Conservation (phyloP, 2,329 filamentous ascomycete species). For the Talaromyces amestolkiae region DNA sequence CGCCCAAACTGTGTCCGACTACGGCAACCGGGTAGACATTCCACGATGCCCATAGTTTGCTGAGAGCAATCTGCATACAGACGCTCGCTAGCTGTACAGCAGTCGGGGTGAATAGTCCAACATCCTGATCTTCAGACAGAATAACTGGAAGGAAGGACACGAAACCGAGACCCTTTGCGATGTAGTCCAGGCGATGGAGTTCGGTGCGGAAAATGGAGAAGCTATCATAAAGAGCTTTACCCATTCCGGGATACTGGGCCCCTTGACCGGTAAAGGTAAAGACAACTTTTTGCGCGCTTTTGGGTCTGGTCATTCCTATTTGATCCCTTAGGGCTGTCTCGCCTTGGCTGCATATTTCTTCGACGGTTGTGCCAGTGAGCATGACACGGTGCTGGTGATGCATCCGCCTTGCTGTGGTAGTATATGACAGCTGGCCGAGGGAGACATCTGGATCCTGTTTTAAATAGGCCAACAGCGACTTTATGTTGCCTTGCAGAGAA, state of each 20-base stretch:
- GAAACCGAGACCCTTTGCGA: slow-evolving; percentile 31
- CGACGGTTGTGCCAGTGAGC: slow-evolving; percentile 1
- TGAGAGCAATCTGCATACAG: no score
- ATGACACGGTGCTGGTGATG: slow-evolving; percentile 44
- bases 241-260: slow-evolving; percentile 25
- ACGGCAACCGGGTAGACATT: no score
- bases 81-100: slow-evolving; percentile 14
- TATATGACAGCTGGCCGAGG: slow-evolving; percentile 58
- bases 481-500: slow-evolving; percentile 45
- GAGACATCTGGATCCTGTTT: slow-evolving; percentile 42
- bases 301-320: neutral
- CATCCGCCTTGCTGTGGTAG: slow-evolving; percentile 60
- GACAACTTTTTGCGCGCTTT: slow-evolving; percentile 22
- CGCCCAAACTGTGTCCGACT: no score
- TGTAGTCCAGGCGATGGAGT: slow-evolving; percentile 30
- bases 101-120: slow-evolving; percentile 19
- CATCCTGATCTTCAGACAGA: slow-evolving; percentile 13
- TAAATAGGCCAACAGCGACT: neutral
- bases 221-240: neutral
- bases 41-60: no score
- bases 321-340: neutral
- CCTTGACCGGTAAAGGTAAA: slow-evolving; percentile 39
- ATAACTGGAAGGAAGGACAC: slow-evolving; percentile 29
- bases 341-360: neutral
- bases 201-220: slow-evolving; percentile 32